Percentiles rank a stretch among this genome's conserved stretches.
Conservation (phyloP, 2,329 filamentous ascomycete species). For the Penicillium sp. region DNA sequence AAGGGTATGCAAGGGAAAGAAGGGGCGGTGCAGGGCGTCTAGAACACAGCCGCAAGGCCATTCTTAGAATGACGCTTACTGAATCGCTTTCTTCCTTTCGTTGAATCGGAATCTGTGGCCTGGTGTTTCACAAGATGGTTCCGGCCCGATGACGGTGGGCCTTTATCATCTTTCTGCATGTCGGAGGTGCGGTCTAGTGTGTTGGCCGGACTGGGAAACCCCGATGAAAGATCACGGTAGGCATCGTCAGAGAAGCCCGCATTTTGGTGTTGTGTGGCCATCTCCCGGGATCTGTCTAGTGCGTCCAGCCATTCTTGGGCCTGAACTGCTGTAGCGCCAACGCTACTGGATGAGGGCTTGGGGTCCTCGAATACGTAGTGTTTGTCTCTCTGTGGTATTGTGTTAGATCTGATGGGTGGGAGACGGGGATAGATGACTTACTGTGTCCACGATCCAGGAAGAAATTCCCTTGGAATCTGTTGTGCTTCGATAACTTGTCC, state of each 20-base stretch:
- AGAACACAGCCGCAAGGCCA: constrained; percentile 88
- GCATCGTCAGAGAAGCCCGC: constrained; percentile 64
- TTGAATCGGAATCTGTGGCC: constrained; percentile 52
- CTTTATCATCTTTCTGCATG: constrained; percentile 34
- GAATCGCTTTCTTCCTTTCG: constrained; percentile 67
- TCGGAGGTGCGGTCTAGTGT: constrained; percentile 46
- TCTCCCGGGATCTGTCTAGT: constrained; percentile 80
- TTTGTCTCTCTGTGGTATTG: constrained; percentile 68
- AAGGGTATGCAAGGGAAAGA: background rate
- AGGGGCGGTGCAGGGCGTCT: constrained; percentile 11
- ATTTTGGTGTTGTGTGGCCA: constrained; percentile 73
- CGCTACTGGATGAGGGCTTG: constrained; percentile 68
- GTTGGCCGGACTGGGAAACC: constrained; percentile 66
- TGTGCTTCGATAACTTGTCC: constrained; percentile 76
- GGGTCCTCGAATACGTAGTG: constrained; percentile 92
- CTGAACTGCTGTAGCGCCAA: constrained; percentile 65
- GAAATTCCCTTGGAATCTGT: constrained; percentile 84
- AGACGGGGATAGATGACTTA: constrained; percentile 55
- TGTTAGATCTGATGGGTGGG: constrained; percentile 27
- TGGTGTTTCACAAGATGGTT: constrained; percentile 46
- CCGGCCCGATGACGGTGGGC: constrained; percentile 43
- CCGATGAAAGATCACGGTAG: constrained; percentile 69
- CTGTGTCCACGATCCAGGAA: constrained; percentile 89
- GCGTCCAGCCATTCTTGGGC: constrained; percentile 92
- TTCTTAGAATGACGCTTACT: constrained; percentile 94